Percentiles rank a stretch among this genome's conserved stretches.
Evolutionary conservation across 2,329 filamentous ascomycete genomes (phyloP).

Genomic region (Ceratocystis destructans): DNA sequence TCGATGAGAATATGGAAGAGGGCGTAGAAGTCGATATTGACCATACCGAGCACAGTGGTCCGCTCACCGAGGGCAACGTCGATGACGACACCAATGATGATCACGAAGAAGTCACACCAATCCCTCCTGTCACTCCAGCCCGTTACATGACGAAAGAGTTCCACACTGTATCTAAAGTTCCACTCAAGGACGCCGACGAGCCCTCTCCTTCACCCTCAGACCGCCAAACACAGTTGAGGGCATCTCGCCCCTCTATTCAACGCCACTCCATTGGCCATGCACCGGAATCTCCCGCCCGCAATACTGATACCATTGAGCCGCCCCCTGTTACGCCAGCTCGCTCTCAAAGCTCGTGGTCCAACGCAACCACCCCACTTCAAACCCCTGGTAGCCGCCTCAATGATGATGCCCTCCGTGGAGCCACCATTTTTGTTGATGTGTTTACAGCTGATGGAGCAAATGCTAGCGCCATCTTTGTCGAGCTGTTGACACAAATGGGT

Average conservation of each 20-base stretch:
- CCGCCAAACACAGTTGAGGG: slow-evolving; percentile 24
- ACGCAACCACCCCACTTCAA: slow-evolving; percentile 40
- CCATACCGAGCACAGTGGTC: too few relatives aligned
- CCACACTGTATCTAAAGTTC: slow-evolving; percentile 65
- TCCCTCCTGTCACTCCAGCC: slow-evolving; percentile 42
- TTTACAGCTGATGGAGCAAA: slow-evolving; percentile 70
- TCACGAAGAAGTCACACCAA: slow-evolving; percentile 20
- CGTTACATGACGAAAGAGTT: slow-evolving; percentile 38
- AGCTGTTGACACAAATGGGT: slow-evolving; percentile 67
- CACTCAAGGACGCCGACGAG: slow-evolving; percentile 54
- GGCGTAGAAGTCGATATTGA: background rate
- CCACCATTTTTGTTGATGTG: slow-evolving; percentile 71
- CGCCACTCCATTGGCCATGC: slow-evolving; percentile 15
- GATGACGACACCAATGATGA: background rate
- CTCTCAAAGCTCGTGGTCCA: slow-evolving; percentile 41
- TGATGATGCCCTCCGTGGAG: slow-evolving; percentile 46
- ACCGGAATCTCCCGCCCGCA: slow-evolving; percentile 20
- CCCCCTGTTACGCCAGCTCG: slow-evolving; percentile 24
- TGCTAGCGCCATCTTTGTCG: slow-evolving; percentile 66
- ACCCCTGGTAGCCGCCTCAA: slow-evolving; percentile 29
- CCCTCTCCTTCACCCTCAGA: slow-evolving; percentile 35
- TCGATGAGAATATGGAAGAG: background rate
- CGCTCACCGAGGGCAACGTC: background rate
- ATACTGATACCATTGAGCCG: slow-evolving; percentile 18
- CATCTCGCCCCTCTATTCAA: slow-evolving; percentile 17